Base-by-base conservation (phyloP, 345 rosid species). In the Corchorus capsularis region DNA sequence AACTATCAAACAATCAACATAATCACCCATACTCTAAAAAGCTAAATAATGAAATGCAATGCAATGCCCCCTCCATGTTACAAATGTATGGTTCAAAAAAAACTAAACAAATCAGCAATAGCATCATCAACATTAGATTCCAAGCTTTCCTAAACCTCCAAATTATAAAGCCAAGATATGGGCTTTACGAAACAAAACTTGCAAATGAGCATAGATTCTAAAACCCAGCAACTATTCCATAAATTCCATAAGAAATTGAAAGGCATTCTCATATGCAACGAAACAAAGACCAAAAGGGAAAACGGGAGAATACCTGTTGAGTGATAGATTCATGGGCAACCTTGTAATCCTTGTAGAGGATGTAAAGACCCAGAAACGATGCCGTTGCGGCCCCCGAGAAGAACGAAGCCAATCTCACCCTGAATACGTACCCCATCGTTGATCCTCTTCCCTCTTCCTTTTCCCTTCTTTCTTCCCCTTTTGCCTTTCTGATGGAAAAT, bases 381-480 rank as follows among this genome's bases (percentile, higher is more conserved):
- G 98, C 94, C 75, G 93, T 79, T 14, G 99, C 94, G 0, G 95
- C 94, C 69, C 97, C 98, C 16, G 97, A 88, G 77, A 94, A 94
- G 85, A 96, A 96, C 11, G 99, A 92, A 45, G 97, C 97, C 80
- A 94, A 82, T 83, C 99, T 90, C 78, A 94, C 98, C 79, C 97
- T 87, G 79, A 92, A 68, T 22, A 92, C 94, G 85, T 88, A 92
- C 43, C 99, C 96, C 98, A 70, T 70, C 49, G 43, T 53, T 70
- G 34, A 91, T 92, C 80, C 43, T 39, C 43, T 39, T 39, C 6
- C 80, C 43, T 39, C 43, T 39, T 39, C 6, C 43, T 39, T 39
- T 6, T 82, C 79, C 85, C 54, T 72, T 78, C 70, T 63, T 43
- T 46, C 74, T 43, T 69, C 11, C 46, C 68, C n/a, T 71, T 71